Evolutionary conservation across 2,329 filamentous ascomycete species (phyloP), one percentile per base, ranked within the genome.

Genomic region (Colletotrichum sp.): DNA sequence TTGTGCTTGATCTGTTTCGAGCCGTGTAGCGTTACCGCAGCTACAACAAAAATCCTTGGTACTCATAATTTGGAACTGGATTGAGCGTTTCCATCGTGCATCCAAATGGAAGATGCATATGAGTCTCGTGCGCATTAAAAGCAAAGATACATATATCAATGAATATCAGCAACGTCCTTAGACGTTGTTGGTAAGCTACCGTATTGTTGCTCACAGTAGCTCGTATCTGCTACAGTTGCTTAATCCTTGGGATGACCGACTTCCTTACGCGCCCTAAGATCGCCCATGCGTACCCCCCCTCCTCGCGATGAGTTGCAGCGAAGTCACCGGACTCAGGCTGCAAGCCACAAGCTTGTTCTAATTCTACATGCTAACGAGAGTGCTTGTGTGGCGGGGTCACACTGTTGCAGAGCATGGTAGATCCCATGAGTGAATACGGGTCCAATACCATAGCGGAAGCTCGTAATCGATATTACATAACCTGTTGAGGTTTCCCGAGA

Each of bases 131-230:
- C 44, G 4, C 10, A 12, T 49, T 6, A 10, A 49, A n/a, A n/a
- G 8, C 9, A 49, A 49, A 4, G 39, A 49, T 49, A 12, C 3
- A n/a, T 49, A 0, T 49, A 12, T 49, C 18, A n/a, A 10, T 21
- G 18, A 6, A n/a, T 12, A n/a, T 12, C 39, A 49, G 3, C 9
- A n/a, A 6, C 3, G 10, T 21, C 6, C 9, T 21, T 12, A 7
- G 10, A 4, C 1, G 4, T 8, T 10, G 10, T 7, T 1, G n/a
- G n/a, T n/a, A 12, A n/a, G 44, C 18, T 21, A 10, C 9, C 18
- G 10, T 8, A 21, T 6, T 7, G 6, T 49, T 2, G 18, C 4
- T 49, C 7, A 1, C 0, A 49, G 44, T 49, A 49, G 18, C 18
- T 49, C 44, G 44, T 49, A 49, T 12, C 6, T 49, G n/a, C n/a